Base-by-base conservation (phyloP, 495 filamentous ascomycete genomes). In the Thozetella sp. region DNA sequence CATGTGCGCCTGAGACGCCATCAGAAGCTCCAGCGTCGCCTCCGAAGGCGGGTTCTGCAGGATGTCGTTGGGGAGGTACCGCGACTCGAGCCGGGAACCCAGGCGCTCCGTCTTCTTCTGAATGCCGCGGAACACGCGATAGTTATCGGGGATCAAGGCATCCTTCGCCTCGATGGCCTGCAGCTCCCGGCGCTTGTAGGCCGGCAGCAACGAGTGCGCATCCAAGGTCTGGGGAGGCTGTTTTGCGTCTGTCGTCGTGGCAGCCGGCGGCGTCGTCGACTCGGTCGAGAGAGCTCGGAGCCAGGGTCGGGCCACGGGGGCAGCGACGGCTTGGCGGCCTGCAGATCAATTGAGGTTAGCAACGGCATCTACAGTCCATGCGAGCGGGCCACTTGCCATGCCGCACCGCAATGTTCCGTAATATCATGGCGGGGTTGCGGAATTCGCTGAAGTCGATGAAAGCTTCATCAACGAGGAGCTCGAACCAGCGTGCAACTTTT, bases 1-100 rank as follows among this genome's bases (percentile, higher is more conserved):
- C 68, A 98, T 85, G 79, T 99, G 95, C 25, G 87, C 86, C 72
- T 96, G 92, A 11, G 89, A 88, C 23, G 95, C 94, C 77, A 99
- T 88, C 63, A 99, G 86, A 55, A 96, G 83, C 78, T 97, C 93
- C 56, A 99, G 88, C 57, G 93, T 93, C 51, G 96, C 85, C 63
- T 97, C 89, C 64, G 76, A 72, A 3, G 93, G 92, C 1, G 96
- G 94, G 69, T 91, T 78, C 25, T 68, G 72, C 66, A 96, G 75
- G 58, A 92, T 66, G 46, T 80, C 72, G 61, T 88, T 80, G 15
- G 92, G 92, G 58, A 86, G 65, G 73, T 97, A 95, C 64, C 84
- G 79, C 20, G 73, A 69, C 6, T 74, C 66, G 40, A 91, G 65
- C 0, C 60, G 57, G 12, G 85, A 77, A 23, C 90, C 91, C 17